Percentiles rank a stretch among this genome's conserved stretches.
These are phyloP conservation scores for Rhodotorula mucilaginosa DNA, from an alignment of 1,284 basidiomycete species.

Conservation along the genomic window DNA sequence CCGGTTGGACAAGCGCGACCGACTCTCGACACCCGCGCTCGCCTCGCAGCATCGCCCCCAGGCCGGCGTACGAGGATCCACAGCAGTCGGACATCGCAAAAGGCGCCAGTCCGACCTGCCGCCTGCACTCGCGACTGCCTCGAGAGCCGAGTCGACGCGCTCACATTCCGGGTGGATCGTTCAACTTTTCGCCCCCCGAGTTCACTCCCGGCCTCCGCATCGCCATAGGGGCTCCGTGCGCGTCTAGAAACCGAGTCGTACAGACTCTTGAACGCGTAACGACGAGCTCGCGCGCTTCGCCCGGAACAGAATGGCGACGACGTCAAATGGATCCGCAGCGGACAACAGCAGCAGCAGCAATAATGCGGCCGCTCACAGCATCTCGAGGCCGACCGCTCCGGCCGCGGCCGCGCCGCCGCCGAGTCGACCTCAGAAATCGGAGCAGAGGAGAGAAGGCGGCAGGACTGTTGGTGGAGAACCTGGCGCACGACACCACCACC, in stretches of 20 bases:
- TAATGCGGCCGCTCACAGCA: not conserved
- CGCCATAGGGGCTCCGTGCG: not conserved
- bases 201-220: no score
- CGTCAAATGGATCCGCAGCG: no score
- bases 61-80: not conserved
- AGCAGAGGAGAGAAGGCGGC: not conserved
- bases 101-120: not conserved
- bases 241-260: no score
- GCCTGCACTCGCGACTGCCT: no score
- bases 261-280: no score
- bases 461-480: not conserved
- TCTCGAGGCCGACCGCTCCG: not conserved
- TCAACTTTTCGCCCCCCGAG: no score
- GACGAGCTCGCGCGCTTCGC: no score
- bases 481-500: not conserved
- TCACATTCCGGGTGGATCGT: no score
- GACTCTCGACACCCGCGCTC: not conserved
- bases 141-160: no score
- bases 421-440: conserved; percentile 1
- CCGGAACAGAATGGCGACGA: not conserved
- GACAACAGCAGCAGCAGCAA: not conserved
- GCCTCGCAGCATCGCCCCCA: not conserved
- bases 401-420: not conserved
- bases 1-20: not conserved
- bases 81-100: not conserved